Evolutionary conservation across 768 basidiomycete species (phyloP).

Genomic region (Cystofilobasidium ferigula): DNA sequence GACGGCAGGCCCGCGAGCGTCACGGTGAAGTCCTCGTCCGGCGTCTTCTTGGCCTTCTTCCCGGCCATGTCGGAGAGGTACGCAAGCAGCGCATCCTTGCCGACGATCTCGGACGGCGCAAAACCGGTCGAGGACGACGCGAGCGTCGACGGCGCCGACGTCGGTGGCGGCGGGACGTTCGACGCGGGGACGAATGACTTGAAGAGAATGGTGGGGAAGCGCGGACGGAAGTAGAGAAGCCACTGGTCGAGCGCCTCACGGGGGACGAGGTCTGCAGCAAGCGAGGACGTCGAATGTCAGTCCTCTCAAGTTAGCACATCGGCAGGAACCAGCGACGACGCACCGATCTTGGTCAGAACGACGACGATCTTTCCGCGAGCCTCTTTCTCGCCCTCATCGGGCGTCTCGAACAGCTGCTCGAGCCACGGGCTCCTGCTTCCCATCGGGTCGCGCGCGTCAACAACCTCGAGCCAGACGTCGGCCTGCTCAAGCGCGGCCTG

Average conservation of each 20-base stretch:
- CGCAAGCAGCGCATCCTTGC: constrained; percentile 30
- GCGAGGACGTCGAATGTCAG: constrained; percentile 3
- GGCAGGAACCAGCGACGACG: constrained; percentile 33
- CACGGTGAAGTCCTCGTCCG: constrained; percentile 50
- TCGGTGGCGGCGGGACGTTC: constrained; percentile 17
- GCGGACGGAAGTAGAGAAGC: constrained; percentile 51
- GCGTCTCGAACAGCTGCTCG: constrained; percentile 45
- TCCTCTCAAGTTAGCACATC: neutral
- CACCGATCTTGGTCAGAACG: constrained; percentile 82
- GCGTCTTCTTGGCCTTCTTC: constrained; percentile 45
- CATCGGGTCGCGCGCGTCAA: constrained; percentile 74
- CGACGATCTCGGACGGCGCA: constrained; percentile 25
- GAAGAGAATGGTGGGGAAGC: constrained; percentile 60
- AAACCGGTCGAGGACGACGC: constrained; percentile 7
- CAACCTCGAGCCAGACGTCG: constrained; percentile 66
- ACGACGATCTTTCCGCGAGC: constrained; percentile 48
- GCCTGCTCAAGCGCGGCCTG: constrained; percentile 60
- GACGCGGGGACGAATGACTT: constrained; percentile 45
- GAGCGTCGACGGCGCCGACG: constrained; percentile 13
- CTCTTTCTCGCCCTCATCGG: constrained; percentile 37
- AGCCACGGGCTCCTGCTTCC: constrained; percentile 55
- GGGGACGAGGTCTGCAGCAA: constrained; percentile 58
- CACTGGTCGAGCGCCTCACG: constrained; percentile 63
- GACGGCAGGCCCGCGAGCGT: constrained; percentile 72
- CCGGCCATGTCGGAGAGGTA: constrained; percentile 39